Evolutionary conservation across 192 early-diverging fungal species (phyloP), one percentile per base, ranked within the genome.

Genomic region (Dimargaris cristalligena): DNA sequence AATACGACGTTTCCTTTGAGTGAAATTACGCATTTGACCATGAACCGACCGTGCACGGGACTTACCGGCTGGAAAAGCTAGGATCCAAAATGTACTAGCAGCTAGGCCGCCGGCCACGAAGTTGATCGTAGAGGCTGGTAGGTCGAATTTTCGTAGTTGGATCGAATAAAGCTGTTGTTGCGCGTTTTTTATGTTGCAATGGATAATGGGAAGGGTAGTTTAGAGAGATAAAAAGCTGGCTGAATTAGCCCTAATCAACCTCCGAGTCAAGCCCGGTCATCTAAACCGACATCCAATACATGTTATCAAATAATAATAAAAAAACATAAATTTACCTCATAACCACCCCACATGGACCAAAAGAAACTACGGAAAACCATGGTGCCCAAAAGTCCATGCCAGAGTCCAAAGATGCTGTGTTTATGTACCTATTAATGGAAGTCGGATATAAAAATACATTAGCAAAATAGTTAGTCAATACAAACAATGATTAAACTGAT

Each of bases 31-130:
- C n/a, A n/a, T n/a, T n/a, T n/a, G n/a, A n/a, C n/a, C n/a, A n/a
- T n/a, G n/a, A n/a, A n/a, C n/a, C n/a, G n/a, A n/a, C n/a, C n/a
- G n/a, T n/a, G n/a, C n/a, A n/a, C n/a, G n/a, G n/a, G 11, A 44
- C 55, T 66, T 65, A 78, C 77, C 86, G 29, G 77, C 76, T 0
- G 90, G 88, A 51, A 87, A 90, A 35, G 78, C 76, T 58, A 85
- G 74, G 23, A 84, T 74, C 94, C 94, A 97, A 65, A 93, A 97
- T 13, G 80, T 81, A 58, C 82, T 93, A 41, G 94, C 91, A 32
- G 86, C 84, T 59, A 93, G 62, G 6, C 91, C 94, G 59, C 86
- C 87, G 11, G 83, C 84, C 59, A 85, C 52, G 71, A 86, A 86
- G 60, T 79, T 84, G 51, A 85, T 67, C 1, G 79, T 71, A 51